Conservation (phyloP, 176 grass and related monocot species). For the Puya raimondii region DNA sequence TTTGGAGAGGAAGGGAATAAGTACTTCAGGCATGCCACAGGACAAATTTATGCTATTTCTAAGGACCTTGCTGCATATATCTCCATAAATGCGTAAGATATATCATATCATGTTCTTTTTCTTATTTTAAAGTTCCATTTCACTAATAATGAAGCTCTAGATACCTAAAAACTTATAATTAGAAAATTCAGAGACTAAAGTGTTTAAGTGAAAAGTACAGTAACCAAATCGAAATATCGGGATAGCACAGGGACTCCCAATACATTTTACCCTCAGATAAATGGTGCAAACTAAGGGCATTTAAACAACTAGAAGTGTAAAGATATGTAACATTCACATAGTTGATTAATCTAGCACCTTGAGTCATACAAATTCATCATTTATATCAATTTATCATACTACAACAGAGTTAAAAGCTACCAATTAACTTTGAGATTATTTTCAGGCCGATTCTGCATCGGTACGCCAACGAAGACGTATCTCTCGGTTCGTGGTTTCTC, state of each 20-base stretch:
- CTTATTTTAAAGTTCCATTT: background rate
- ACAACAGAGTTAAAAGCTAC: background rate
- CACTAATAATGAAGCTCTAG: too few relatives aligned
- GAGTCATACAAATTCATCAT: too few relatives aligned
- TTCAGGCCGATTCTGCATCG: background rate
- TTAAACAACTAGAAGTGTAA: too few relatives aligned
- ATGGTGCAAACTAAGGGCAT: too few relatives aligned
- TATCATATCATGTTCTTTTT: too few relatives aligned
- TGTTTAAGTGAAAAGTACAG: background rate
- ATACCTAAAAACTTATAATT: background rate
- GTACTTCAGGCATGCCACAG: slow-evolving; percentile 93
- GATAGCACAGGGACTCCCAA: too few relatives aligned
- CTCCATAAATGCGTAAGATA: background rate
- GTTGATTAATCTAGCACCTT: too few relatives aligned
- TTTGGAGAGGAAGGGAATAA: slow-evolving; percentile 88
- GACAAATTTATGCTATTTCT: slow-evolving; percentile 91
- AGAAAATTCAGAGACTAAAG: background rate
- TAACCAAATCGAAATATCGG: too few relatives aligned
- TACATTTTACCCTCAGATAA: too few relatives aligned
- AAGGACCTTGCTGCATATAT: slow-evolving; percentile 56
- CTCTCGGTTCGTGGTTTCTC: background rate
- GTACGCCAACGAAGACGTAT: slow-evolving; percentile 8
- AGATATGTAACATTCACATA: too few relatives aligned
- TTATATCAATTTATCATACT: too few relatives aligned
- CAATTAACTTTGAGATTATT: background rate